phyloP scores from a whole-genome alignment of 176 grass and related monocot species.

The Raddia distichophylla region DNA sequence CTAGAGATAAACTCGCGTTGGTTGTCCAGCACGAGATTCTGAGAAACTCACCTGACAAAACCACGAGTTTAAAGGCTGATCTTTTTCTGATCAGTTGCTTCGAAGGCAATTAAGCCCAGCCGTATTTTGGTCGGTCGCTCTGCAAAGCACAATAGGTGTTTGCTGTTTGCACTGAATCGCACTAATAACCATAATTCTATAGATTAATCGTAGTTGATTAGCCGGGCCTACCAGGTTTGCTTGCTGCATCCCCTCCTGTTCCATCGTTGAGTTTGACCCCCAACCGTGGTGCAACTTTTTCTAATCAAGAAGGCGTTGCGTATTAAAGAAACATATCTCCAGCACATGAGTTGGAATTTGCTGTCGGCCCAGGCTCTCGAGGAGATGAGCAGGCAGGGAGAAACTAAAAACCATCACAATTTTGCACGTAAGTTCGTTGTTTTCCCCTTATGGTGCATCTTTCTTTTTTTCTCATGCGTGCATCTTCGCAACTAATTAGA shows the following conservation, averaged over 20 bases:
- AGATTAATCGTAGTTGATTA: slow-evolving; percentile 8
- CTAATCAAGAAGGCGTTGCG: slow-evolving; percentile 33
- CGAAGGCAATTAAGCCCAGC: background rate
- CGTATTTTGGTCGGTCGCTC: background rate
- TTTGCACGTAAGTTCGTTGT: slow-evolving; percentile 24
- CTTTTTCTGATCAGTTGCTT: slow-evolving; percentile 6
- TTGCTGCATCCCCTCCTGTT: slow-evolving; percentile 3
- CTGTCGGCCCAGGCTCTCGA: background rate
- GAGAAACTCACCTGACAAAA: background rate
- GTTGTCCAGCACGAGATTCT: background rate
- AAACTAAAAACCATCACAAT: background rate
- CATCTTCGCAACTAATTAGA: background rate
- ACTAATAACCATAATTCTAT: slow-evolving; percentile 27
- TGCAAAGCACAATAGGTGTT: background rate
- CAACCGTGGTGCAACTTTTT: slow-evolving; percentile 1
- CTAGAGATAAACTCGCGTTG: background rate
- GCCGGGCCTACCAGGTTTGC: slow-evolving; percentile 31
- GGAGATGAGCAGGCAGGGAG: background rate
- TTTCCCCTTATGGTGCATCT: background rate
- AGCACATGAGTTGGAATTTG: background rate
- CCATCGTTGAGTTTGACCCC: slow-evolving; percentile 27
- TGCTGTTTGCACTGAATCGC: slow-evolving; percentile 36
- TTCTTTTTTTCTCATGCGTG: background rate
- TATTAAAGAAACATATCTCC: slow-evolving; percentile 45
- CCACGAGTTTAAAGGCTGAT: background rate